Evolutionary conservation across 2,329 filamentous ascomycete genomes (phyloP).

Genomic region (Sporothrix sp.): DNA sequence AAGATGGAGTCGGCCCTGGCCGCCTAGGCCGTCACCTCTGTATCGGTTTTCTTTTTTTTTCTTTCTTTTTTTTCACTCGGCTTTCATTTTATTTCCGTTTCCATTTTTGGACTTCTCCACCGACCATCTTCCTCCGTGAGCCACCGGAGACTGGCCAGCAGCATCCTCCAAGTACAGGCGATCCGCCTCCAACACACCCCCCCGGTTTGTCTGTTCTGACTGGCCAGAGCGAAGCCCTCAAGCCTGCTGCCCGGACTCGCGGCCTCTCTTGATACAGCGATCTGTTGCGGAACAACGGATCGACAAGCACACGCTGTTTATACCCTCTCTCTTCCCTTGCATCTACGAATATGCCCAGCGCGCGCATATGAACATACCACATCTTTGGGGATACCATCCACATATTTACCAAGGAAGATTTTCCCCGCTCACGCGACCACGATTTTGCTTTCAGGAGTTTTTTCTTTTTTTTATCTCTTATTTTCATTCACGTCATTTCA

Average conservation of each 20-base stretch:
- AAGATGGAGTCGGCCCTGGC: constrained; percentile 30
- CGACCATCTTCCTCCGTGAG: constrained; percentile 7
- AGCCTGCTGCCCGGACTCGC: too few species aligned
- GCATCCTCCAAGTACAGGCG: neutral
- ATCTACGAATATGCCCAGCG: too few species aligned
- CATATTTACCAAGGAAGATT: constrained; percentile 10
- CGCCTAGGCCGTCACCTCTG: constrained; percentile 19
- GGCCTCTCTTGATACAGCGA: constrained; percentile 1
- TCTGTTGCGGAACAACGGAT: constrained; percentile 6
- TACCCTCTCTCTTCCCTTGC: neutral
- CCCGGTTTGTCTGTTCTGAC: neutral
- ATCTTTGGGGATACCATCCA: constrained; percentile 7
- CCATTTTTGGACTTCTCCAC: neutral
- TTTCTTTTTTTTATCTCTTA: neutral
- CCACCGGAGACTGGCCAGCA: neutral
- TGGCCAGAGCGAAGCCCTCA: neutral
- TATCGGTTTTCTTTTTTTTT: constrained; percentile 14
- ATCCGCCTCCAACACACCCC: neutral
- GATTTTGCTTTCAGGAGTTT: neutral
- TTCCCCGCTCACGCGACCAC: constrained; percentile 11
- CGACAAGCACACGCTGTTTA: constrained; percentile 4
- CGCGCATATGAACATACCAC: neutral
- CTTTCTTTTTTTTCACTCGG: constrained; percentile 15
- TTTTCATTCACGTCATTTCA: neutral
- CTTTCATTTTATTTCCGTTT: constrained; percentile 3